Evolutionary conservation across 1,139 yeast genomes (phyloP).

Genomic region (Meyerozyma elateridarum): DNA sequence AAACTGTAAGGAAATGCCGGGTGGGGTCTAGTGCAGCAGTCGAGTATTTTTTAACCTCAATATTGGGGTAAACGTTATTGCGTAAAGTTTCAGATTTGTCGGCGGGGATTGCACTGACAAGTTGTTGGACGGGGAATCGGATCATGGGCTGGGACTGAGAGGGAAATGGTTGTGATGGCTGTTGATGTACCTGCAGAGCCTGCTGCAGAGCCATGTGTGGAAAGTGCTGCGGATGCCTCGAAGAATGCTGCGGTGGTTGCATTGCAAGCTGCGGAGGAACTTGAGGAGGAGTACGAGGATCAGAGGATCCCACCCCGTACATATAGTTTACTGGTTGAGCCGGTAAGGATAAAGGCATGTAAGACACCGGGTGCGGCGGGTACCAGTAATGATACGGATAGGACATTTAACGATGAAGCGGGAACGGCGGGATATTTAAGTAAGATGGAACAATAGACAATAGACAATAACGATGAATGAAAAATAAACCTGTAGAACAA

Average conservation of each 20-base stretch:
- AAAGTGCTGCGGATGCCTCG: background rate
- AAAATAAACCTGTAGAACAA: too few relatives aligned
- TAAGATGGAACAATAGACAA: background rate
- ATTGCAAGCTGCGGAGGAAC: too few relatives aligned
- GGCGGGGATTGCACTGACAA: slow-evolving; percentile 17
- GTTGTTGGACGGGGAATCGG: slow-evolving; percentile 13
- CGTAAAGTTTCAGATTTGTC: slow-evolving; percentile 23
- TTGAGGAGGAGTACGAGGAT: too few relatives aligned
- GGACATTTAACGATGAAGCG: too few relatives aligned
- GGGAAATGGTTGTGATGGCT: background rate
- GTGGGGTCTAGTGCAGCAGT: slow-evolving; percentile 57
- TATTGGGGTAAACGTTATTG: slow-evolving; percentile 29
- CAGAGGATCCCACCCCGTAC: slow-evolving; percentile 2
- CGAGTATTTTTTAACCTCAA: slow-evolving; percentile 62
- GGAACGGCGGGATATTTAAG: too few relatives aligned
- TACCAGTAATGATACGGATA: too few relatives aligned
- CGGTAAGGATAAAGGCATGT: background rate
- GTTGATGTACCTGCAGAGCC: too few relatives aligned
- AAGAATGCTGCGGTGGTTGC: background rate
- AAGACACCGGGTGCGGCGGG: background rate
- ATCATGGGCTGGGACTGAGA: too few relatives aligned
- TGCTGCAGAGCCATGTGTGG: too few relatives aligned
- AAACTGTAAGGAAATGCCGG: slow-evolving; percentile 67
- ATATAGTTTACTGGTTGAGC: background rate
- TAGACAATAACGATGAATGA: background rate